Evolutionary conservation across 768 basidiomycete species (phyloP), one percentile per base, ranked within the genome.

Genomic region (Porphyrellus cyaneotinctus): DNA sequence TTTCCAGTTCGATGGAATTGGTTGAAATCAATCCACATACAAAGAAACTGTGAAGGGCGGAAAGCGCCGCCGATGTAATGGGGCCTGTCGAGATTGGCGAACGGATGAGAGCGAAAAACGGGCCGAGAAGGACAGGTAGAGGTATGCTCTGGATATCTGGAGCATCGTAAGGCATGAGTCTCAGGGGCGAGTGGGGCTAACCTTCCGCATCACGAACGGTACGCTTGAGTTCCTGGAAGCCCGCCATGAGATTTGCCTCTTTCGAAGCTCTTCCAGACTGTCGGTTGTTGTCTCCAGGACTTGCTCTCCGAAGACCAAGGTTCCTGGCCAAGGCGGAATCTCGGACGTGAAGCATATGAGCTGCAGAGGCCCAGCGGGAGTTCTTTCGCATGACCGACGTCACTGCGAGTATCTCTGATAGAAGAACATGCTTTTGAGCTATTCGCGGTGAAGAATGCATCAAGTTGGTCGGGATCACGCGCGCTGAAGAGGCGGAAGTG

Each of bases 371-470:
- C 95, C 95, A 97, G 39, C 97, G 83, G 42, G 95, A 93, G 73
- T 98, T 98, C 76, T 94, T 92, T 69, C 95, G 89, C 95, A 99
- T 98, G 18, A 84, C 80, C 2, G 91, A 88, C 32, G 93, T 97
- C 59, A 98, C 91, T 17, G 90, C 78, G 46, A 94, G 79, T 55
- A 97, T 88, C 75, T 98, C 94, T 38, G 93, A 87, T 56, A 89
- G 83, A 31, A 98, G 70, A 38, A 97, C 80, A 78, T 93, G 88
- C 53, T 84, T 85, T 43, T 75, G 70, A n/a, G 85, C 80, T 49
- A 83, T 76, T 47, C 44, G 57, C 14, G 56, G 37, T 11, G 62
- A 30, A 31, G 61, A 32, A 18, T 33, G 44, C 66, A 68, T 66
- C 11, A 22, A 44, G 47, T 32, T 41, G 44, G 36, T 50, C 3